A percentile compares a stretch with the other conserved stretches of the same genome.
These are phyloP conservation scores for Chlamydomonas eustigma DNA, from an alignment of 139 green algal species.

Conservation along the genomic window DNA sequence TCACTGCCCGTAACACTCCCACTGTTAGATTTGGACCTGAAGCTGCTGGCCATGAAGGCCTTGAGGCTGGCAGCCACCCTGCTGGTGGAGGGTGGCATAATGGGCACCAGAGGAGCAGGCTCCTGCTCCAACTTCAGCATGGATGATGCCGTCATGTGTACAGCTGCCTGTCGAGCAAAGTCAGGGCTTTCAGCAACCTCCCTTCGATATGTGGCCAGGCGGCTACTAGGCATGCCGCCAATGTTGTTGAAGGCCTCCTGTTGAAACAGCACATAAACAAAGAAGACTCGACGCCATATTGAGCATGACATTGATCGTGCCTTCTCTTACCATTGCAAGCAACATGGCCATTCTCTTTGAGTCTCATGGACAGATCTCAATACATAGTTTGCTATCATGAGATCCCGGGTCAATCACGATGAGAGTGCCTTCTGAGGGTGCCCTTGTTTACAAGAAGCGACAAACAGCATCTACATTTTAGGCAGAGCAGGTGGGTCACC, in stretches of 20 bases:
- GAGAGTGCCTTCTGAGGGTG: too few relatives aligned
- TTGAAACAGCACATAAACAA: neutral
- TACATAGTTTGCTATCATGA: too few relatives aligned
- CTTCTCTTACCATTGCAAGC: too few relatives aligned
- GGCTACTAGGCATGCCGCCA: neutral
- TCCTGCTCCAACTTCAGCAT: neutral
- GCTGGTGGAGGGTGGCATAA: neutral
- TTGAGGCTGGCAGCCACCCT: neutral
- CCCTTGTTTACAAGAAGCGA: too few relatives aligned
- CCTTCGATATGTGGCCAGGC: neutral
- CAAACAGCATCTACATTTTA: too few relatives aligned
- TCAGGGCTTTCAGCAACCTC: neutral
- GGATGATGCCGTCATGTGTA: neutral
- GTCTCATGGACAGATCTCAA: too few relatives aligned
- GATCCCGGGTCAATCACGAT: too few relatives aligned
- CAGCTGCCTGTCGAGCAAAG: neutral
- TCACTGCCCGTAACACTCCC: neutral
- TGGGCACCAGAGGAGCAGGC: neutral
- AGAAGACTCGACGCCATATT: neutral
- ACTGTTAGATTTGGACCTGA: neutral
- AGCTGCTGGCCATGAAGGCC: neutral
- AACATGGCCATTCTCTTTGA: too few relatives aligned
- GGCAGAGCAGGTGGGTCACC: too few relatives aligned
- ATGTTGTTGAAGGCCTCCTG: constrained; percentile 1
- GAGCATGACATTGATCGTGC: neutral